Percentiles rank a stretch among this genome's conserved stretches.
Evolutionary conservation across 2,329 filamentous ascomycete species (phyloP).

Genomic region (Fonsecaea multimorphosa): DNA sequence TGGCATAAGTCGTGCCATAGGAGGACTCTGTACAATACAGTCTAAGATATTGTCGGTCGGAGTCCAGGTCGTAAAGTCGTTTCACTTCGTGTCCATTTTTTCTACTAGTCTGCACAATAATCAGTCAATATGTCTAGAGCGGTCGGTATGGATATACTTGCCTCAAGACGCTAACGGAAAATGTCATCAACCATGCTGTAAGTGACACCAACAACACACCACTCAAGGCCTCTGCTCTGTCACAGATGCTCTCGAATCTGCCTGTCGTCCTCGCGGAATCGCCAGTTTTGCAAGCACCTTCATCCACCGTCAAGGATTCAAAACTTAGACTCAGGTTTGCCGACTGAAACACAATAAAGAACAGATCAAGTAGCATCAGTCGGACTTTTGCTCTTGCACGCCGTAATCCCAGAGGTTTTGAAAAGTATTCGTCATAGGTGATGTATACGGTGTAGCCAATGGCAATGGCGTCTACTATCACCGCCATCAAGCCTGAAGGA

Average conservation of each 20-base stretch:
- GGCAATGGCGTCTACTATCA: conserved; percentile 86
- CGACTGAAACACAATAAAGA: conserved; percentile 97
- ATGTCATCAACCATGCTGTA: conserved; percentile 88
- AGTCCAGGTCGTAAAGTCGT: conserved; percentile 16
- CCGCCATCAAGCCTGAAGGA: conserved; percentile 83
- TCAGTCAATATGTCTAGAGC: conserved; percentile 41
- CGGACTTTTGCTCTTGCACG: conserved; percentile 83
- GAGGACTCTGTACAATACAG: conserved; percentile 6
- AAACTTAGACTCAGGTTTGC: conserved; percentile 91
- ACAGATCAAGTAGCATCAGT: conserved; percentile 86
- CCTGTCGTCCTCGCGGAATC: conserved; percentile 45
- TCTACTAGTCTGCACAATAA: conserved; percentile 47
- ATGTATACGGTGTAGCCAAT: conserved; percentile 92
- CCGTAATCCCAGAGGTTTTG: conserved; percentile 87
- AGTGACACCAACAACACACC: conserved; percentile 80
- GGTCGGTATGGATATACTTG: conserved; percentile 41
- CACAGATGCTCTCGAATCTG: conserved; percentile 56
- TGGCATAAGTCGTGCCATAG: not conserved
- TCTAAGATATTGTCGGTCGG: conserved; percentile 5
- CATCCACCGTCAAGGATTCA: conserved; percentile 72
- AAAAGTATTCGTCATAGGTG: conserved; percentile 94
- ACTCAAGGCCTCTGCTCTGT: conserved; percentile 72
- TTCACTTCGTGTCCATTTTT: conserved; percentile 39
- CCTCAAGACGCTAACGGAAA: conserved; percentile 83
- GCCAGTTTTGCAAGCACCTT: conserved; percentile 63